These are phyloP conservation scores for Striga hermonthica DNA, from an alignment of 305 asterid genomes.

Conservation along the genomic window DNA sequence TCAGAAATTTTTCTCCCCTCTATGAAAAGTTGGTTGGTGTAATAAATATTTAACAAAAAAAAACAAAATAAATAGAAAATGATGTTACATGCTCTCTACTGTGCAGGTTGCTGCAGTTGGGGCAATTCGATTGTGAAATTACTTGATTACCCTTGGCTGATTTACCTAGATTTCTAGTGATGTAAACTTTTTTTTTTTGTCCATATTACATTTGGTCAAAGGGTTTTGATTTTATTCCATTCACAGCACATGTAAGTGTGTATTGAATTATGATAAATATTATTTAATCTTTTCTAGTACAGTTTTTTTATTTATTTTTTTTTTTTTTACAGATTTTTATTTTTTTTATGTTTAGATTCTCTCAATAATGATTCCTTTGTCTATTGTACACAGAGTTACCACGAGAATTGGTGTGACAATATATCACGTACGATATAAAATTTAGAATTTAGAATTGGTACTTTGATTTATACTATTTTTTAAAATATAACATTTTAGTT, in stretches of 20 bases:
- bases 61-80: constrained; percentile 23
- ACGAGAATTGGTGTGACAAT: not conserved
- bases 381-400: not conserved
- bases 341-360: not conserved
- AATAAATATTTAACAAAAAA: constrained; percentile 29
- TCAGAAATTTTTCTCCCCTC: constrained; percentile 30
- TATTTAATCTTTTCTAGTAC: not conserved
- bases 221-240: not conserved
- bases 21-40: constrained; percentile 31
- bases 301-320: no score
- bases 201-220: constrained; percentile 1
- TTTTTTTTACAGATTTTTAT: not conserved
- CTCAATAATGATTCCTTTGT: no score
- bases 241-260: not conserved
- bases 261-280: not conserved
- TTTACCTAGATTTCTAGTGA: constrained; percentile 27
- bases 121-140: constrained; percentile 21
- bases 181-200: constrained; percentile 26
- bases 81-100: constrained; percentile 28
- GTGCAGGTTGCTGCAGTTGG: constrained; percentile 33
- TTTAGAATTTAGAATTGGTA: not conserved
- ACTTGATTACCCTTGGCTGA: constrained; percentile 32
- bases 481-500: no score
- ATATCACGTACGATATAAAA: no score
- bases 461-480: no score